Evolutionary conservation across 1,139 yeast species (phyloP), one percentile per base, ranked within the genome.

Genomic region (Wickerhamomyces sp.): DNA sequence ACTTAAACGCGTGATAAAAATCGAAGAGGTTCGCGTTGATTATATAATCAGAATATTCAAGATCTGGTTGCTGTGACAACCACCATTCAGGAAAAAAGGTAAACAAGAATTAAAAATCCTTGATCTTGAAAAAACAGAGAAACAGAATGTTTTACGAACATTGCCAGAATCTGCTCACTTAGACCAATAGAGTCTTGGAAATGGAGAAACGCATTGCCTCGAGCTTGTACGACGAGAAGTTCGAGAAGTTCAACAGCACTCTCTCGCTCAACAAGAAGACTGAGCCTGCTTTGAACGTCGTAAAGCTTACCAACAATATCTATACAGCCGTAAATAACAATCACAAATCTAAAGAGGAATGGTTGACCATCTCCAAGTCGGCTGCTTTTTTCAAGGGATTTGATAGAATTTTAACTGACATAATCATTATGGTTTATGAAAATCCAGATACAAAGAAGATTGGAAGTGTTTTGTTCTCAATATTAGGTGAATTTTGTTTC

Each of bases 401-500:
- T 37, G 89, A 84, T 54, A 67, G 68, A 10, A 59, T 65, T n/a
- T 44, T 83, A 55, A 84, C 82, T 4, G 65, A 72, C 30, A 64
- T 81, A 18, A 46, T 83, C 27, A 68, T 77, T 2, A 71, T 82
- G 60, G 75, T 84, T 1, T 80, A 73, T 56, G 75, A 74, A 52
- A 75, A 75, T 48, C 68, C 69, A 9, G 57, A 61, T 7, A 66
- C 78, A 0, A 65, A 66, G 14, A 73, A 73, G 49, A 69, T 84
- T 18, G 76, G 84, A 45, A 75, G 89, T 3, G 71, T 84, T 4
- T 67, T 89, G 15, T 61, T 91, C 29, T 81, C 93, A 36, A 75
- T 78, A 46, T 81, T 80, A 53, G 98, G 97, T 0, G 75, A 81
- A 32, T 72, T 84, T 7, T 72, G 78, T 15, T 81, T 79, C 56